Conservation (phyloP, 345 rosid genomes). For the Brassica carinata region DNA sequence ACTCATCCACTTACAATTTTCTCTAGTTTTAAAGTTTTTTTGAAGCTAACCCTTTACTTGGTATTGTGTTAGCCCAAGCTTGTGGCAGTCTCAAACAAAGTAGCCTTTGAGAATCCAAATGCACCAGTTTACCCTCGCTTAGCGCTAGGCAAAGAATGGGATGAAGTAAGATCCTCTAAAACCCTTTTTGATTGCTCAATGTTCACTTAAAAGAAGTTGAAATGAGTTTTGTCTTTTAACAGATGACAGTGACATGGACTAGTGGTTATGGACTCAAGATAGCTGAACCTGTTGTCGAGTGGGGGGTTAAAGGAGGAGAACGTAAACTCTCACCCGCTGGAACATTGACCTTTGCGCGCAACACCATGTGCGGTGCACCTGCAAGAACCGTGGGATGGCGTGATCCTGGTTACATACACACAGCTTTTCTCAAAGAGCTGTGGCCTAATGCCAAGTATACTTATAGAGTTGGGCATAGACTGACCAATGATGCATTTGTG, state of each 20-base stretch:
- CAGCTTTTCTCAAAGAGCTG: slow-evolving; percentile 66
- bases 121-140: slow-evolving; percentile 73
- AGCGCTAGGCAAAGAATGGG: slow-evolving; percentile 74
- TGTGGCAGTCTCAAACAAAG: slow-evolving; percentile 61
- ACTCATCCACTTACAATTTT: slow-evolving; percentile 15
- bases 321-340: slow-evolving; percentile 56
- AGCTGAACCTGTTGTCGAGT: slow-evolving; percentile 71
- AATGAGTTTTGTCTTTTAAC: slow-evolving; percentile 14
- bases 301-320: slow-evolving; percentile 58
- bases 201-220: background rate
- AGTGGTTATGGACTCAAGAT: slow-evolving; percentile 63
- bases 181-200: background rate
- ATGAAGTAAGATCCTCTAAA: slow-evolving; percentile 51
- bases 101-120: slow-evolving; percentile 59
- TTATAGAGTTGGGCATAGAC: slow-evolving; percentile 62
- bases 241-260: slow-evolving; percentile 87
- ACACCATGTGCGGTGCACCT: slow-evolving; percentile 69
- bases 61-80: slow-evolving; percentile 57
- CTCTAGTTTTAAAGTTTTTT: background rate
- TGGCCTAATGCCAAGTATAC: slow-evolving; percentile 60
- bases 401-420: slow-evolving; percentile 79
- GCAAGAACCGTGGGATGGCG: slow-evolving; percentile 85
- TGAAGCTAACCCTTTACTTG: background rate
- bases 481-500: slow-evolving; percentile 48
- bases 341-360: slow-evolving; percentile 57